These are phyloP conservation scores for Fusarium sp. DNA, from an alignment of 2,329 filamentous ascomycete species.

Conservation along the genomic window DNA sequence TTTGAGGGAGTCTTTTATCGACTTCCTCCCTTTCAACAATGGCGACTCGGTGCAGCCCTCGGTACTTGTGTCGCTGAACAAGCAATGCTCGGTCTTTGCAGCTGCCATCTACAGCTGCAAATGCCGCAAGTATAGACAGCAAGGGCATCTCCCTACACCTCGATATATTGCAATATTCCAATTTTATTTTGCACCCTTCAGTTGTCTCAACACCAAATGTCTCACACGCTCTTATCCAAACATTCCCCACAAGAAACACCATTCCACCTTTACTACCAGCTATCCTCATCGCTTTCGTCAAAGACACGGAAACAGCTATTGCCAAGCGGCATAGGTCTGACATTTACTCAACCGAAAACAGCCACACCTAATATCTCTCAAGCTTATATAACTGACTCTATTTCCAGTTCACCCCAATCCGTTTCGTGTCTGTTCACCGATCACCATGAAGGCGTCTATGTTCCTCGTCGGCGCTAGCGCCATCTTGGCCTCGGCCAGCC, in stretches of 20 bases:
- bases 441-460: slow-evolving; percentile 65
- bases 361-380: slow-evolving; percentile 31
- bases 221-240: slow-evolving; percentile 38
- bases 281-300: slow-evolving; percentile 39
- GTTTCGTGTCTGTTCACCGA: slow-evolving; percentile 29
- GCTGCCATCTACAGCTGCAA: slow-evolving; percentile 18
- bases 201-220: slow-evolving; percentile 44
- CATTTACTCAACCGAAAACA: slow-evolving; percentile 28
- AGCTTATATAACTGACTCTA: slow-evolving; percentile 44
- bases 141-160: slow-evolving; percentile 15
- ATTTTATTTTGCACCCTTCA: slow-evolving; percentile 9
- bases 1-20: slow-evolving; percentile 32
- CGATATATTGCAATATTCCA: slow-evolving; percentile 9
- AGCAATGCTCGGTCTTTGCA: slow-evolving; percentile 3
- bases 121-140: not conserved
- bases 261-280: slow-evolving; percentile 31
- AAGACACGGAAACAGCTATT: slow-evolving; percentile 36
- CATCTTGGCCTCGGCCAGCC: slow-evolving; percentile 60
- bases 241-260: slow-evolving; percentile 44
- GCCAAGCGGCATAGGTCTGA: slow-evolving; percentile 38
- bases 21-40: slow-evolving; percentile 33
- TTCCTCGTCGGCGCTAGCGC: slow-evolving; percentile 62
- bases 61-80: slow-evolving; percentile 16
- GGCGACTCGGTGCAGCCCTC: slow-evolving; percentile 17
- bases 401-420: slow-evolving; percentile 35